Percentiles rank a stretch among this genome's conserved stretches.
Evolutionary conservation across 2,329 filamentous ascomycete genomes (phyloP).

Genomic region (Trichoderma sp.): DNA sequence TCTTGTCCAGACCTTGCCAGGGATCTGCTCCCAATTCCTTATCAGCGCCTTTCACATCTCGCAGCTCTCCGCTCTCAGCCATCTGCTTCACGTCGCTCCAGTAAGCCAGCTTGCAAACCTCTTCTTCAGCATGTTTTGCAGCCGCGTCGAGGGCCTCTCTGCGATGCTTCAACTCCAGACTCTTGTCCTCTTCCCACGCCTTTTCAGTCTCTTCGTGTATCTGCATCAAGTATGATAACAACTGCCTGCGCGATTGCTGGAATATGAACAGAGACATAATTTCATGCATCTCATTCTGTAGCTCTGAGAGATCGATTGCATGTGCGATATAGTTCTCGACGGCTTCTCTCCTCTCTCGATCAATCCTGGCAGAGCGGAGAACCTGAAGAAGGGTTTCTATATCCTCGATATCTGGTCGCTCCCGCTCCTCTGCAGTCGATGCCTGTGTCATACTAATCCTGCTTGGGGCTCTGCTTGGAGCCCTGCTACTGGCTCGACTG

Average conservation of each 20-base stretch:
- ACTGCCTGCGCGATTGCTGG: conserved; percentile 76
- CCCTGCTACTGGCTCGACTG: conserved; percentile 34
- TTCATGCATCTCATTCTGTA: conserved; percentile 75
- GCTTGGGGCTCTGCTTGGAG: conserved; percentile 35
- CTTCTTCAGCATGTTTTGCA: conserved; percentile 71
- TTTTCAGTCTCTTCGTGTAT: conserved; percentile 46
- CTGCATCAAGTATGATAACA: conserved; percentile 69
- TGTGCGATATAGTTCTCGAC: conserved; percentile 79
- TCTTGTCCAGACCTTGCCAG: conserved; percentile 55
- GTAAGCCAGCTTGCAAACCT: conserved; percentile 78
- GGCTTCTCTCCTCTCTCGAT: conserved; percentile 86
- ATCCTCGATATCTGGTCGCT: conserved; percentile 59
- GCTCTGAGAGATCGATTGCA: conserved; percentile 71
- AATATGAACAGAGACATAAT: conserved; percentile 88
- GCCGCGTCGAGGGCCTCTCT: conserved; percentile 71
- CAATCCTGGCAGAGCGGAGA: conserved; percentile 70
- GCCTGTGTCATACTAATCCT: conserved; percentile 39
- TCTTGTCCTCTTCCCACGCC: conserved; percentile 40
- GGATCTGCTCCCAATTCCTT: conserved; percentile 34
- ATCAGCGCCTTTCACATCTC: conserved; percentile 41
- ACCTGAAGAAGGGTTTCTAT: conserved; percentile 67
- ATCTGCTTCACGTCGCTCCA: conserved; percentile 82
- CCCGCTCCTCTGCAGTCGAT: conserved; percentile 48
- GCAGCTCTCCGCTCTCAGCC: conserved; percentile 52
- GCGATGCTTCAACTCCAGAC: conserved; percentile 38